Conservation (phyloP, 768 basidiomycete genomes). For the Leccinum boreale region DNA sequence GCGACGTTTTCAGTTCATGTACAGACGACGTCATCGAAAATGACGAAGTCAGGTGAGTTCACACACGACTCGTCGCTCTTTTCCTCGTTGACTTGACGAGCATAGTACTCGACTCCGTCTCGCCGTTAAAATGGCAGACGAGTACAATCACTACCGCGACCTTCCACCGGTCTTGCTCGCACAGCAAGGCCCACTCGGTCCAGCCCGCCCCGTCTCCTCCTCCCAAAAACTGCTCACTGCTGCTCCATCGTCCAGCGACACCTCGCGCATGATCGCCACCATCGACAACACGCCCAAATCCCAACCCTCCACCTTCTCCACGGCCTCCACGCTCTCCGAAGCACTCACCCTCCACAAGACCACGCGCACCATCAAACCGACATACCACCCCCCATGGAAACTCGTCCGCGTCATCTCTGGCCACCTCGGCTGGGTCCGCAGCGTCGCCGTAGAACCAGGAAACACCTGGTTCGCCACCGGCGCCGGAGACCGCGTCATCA, state of each 20-base stretch:
- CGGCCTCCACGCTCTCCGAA: conserved; percentile 70
- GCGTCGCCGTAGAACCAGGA: conserved; percentile 94
- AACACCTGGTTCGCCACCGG: conserved; percentile 99
- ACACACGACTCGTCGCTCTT: not conserved
- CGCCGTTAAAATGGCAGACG: conserved; percentile 83
- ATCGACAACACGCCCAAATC: conserved; percentile 72
- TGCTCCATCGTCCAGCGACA: conserved; percentile 43
- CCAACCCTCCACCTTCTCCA: conserved; percentile 67
- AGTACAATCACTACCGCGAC: conserved; percentile 83
- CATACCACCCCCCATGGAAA: conserved; percentile 96
- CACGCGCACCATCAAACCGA: conserved; percentile 89
- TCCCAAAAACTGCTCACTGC: conserved; percentile 66
- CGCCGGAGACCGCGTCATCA: conserved; percentile 96
- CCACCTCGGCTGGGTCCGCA: conserved; percentile 96
- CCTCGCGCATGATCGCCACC: conserved; percentile 66
- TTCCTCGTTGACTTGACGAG: not conserved
- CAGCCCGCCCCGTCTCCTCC: conserved; percentile 61
- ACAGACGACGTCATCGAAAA: conserved; percentile 58
- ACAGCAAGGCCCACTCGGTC: conserved; percentile 80
- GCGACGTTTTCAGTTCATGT: conserved; percentile 64
- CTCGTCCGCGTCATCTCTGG: conserved; percentile 95
- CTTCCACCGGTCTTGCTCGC: conserved; percentile 77
- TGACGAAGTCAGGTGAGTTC: conserved; percentile 60
- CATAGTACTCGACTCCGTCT: conserved; percentile 64
- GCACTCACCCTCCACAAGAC: conserved; percentile 92